phyloP scores from a whole-genome alignment of 2,329 filamentous ascomycete genomes.

The Curvularia eragrostidis region DNA sequence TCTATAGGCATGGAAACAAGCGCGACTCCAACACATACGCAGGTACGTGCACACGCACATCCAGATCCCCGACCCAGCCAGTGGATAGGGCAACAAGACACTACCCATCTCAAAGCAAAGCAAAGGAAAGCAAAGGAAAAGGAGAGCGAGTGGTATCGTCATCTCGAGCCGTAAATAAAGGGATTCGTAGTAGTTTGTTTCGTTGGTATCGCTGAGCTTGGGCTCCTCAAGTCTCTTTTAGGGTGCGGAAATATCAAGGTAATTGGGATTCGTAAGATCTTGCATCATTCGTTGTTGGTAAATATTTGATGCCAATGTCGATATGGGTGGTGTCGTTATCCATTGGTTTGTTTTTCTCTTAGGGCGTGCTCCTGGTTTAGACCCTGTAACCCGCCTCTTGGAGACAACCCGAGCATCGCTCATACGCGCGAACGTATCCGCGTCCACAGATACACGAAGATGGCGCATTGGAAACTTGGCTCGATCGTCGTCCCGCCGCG shows the following conservation, averaged over 20 bases:
- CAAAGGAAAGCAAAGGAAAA: neutral
- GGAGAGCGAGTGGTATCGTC: neutral
- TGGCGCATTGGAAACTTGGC: slow-evolving; percentile 43
- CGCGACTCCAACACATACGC: neutral
- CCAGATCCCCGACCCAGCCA: neutral
- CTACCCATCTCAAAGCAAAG: neutral
- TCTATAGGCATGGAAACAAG: neutral
- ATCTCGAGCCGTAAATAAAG: slow-evolving; percentile 1
- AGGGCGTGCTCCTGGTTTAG: slow-evolving; percentile 8
- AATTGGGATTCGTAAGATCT: slow-evolving; percentile 2
- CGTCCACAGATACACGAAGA: slow-evolving; percentile 48
- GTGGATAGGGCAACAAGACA: neutral
- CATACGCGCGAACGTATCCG: slow-evolving; percentile 50
- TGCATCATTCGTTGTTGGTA: slow-evolving; percentile 23
- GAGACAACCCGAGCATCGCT: slow-evolving; percentile 53
- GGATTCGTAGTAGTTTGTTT: slow-evolving; percentile 2
- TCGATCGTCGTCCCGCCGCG: slow-evolving; percentile 40
- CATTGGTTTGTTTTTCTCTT: neutral
- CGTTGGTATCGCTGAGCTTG: slow-evolving; percentile 46
- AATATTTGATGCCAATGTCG: slow-evolving; percentile 1
- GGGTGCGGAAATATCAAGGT: slow-evolving; percentile 1
- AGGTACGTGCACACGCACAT: neutral
- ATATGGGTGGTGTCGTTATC: neutral
- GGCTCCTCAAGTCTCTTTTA: slow-evolving; percentile 46
- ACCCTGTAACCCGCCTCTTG: slow-evolving; percentile 51